Percentiles rank a stretch among this genome's conserved stretches.
These are phyloP conservation scores for Daldinia sp. DNA, from an alignment of 2,329 filamentous ascomycete species.

Conservation along the genomic window DNA sequence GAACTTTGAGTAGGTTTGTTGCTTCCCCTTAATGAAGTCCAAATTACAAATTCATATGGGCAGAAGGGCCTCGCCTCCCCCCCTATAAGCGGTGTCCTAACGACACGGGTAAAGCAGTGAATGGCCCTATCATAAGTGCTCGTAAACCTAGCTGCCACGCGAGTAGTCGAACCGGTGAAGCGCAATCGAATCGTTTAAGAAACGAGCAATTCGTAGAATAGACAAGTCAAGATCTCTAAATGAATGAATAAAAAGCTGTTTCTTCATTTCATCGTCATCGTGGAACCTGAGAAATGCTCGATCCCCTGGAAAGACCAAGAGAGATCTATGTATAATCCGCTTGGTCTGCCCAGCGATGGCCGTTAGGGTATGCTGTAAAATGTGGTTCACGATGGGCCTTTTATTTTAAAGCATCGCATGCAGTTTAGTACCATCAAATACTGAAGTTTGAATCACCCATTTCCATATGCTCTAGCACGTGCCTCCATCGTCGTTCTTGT, in stretches of 20 bases:
- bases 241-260: constrained; percentile 10
- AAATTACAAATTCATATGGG: constrained; percentile 47
- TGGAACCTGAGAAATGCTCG: constrained; percentile 8
- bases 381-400: constrained; percentile 5
- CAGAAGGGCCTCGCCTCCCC: constrained; percentile 37
- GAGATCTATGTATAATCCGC: background rate
- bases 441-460: background rate
- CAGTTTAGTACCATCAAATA: background rate
- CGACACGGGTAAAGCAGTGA: constrained; percentile 34
- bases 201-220: constrained; percentile 23
- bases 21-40: constrained; percentile 45
- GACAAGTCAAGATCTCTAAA: constrained; percentile 17
- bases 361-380: constrained; percentile 4
- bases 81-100: constrained; percentile 23
- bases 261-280: constrained; percentile 18
- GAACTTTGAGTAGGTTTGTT: constrained; percentile 33
- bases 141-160: constrained; percentile 17
- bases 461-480: background rate
- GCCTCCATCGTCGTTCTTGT: background rate
- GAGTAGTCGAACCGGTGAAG: constrained; percentile 32
- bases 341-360: background rate
- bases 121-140: constrained; percentile 31
- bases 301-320: background rate
- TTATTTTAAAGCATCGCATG: background rate
- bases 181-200: constrained; percentile 37